Evolutionary conservation across 2,329 filamentous ascomycete species (phyloP), one percentile per base, ranked within the genome.

Genomic region (Botrytis porri): DNA sequence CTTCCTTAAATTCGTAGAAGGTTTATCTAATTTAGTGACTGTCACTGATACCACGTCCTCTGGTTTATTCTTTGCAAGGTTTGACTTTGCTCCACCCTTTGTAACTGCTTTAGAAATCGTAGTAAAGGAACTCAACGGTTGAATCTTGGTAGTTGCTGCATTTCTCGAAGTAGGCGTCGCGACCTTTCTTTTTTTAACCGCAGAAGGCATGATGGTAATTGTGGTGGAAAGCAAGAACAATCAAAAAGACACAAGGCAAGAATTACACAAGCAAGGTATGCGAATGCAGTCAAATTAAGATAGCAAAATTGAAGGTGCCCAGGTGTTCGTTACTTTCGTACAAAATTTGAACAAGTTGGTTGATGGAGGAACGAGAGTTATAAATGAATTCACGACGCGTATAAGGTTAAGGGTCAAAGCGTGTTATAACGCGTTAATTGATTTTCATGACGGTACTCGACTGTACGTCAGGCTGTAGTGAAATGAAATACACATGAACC

Each of bases 51-150:
- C 80, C 75, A 41, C 81, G 77, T 70, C 77, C 71, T n/a, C 73
- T 41, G 75, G 57, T 32, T 74, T 64, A 4, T 76, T 77, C 74
- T 83, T 82, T 72, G 82, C 81, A 6, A 76, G 75, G 25, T 81
- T 77, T 25, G 77, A 70, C 70, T 81, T 81, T 35, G 77, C 69
- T 66, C 77, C 72, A n/a, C 77, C 71, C 29, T 80, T 81, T 22
- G 80, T 81, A 72, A 71, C 75, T 57, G 83, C 81, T 76, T 86
- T 85, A 63, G 82, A 83, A 73, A 84, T 78, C 76, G 81, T 82
- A 73, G 83, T 80, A 75, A 85, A 86, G 73, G 79, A 80, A 75
- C 82, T 81, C 64, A 86, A 83, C n/a, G 75, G 75, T 77, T 81
- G 69, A 63, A 74, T 65, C 48, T 63, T 75, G 37, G 48, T 71